phyloP scores from a whole-genome alignment of 2,329 filamentous ascomycete genomes.

The Fusarium domesticum region DNA sequence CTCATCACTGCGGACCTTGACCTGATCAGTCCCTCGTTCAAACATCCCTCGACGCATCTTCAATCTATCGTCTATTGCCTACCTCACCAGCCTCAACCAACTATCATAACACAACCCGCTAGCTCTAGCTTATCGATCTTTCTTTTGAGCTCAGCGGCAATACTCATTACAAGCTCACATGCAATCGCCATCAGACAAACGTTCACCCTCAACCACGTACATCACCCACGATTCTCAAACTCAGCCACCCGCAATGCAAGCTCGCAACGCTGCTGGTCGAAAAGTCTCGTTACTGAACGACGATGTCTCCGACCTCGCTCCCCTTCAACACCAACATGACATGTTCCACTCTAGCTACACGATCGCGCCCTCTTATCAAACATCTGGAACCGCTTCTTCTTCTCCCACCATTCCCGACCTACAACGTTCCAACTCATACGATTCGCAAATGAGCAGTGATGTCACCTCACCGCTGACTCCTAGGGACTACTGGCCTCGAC shows the following conservation, averaged over 20 bases:
- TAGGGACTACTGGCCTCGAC: constrained; percentile 41
- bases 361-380: constrained; percentile 34
- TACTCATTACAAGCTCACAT: neutral
- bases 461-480: constrained; percentile 56
- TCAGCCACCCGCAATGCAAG: constrained; percentile 44
- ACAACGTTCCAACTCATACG: constrained; percentile 59
- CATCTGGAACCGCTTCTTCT: constrained; percentile 41
- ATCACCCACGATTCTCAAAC: neutral
- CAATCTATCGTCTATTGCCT: neutral
- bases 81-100: neutral
- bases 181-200: neutral
- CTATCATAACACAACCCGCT: too few species aligned
- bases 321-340: constrained; percentile 16
- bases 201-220: neutral
- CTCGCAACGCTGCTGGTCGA: constrained; percentile 54
- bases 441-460: constrained; percentile 56
- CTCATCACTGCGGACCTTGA: neutral
- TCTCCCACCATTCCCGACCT: constrained; percentile 55
- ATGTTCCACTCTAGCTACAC: constrained; percentile 38
- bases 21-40: constrained; percentile 2
- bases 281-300: constrained; percentile 60
- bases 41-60: neutral
- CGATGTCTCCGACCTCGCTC: constrained; percentile 9
- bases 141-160: neutral
- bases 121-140: too few species aligned